Base-by-base conservation (phyloP, 768 basidiomycete species). In the Hericium rajendrae region DNA sequence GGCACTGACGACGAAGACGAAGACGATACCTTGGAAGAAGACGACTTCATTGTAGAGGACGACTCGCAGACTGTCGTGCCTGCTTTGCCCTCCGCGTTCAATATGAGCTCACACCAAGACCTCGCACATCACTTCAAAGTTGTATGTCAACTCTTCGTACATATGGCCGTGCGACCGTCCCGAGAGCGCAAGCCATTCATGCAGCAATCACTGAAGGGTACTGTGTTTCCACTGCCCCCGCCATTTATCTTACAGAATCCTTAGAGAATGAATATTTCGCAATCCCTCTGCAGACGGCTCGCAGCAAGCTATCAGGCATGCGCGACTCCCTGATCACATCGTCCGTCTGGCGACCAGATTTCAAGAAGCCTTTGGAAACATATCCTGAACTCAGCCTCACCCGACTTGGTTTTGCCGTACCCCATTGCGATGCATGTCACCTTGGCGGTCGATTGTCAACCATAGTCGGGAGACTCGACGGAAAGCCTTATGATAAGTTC, bases 141-240 rank as follows among this genome's bases (percentile, higher is more conserved):
- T 40, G 77, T 93, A 48, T 92, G 90, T 62, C 92, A 95, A 66
- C 79, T 93, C 28, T 88, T 93, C 61, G 88, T 93, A 12, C 84
- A 93, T 62, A 72, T 94, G 43, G 86, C 87, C 39, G 83, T 90
- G 32, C 80, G 74, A 37, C 75, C 80, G 5, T 68, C 74, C 16
- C 69, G 67, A 3, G 74, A 83, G 49, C 75, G 89, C 18, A 73
- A 71, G 50, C 63, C 70, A 6, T 85, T 82, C 63, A 81, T 88
- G 79, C 67, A 78, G 59, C 62, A 72, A 20, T 75, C 74, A 53
- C 69, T 83, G 57, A 73, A 77, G 70, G 75, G 86, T 84, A 57
- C 56, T 70, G 66, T 12, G 2, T 15, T 51, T 40, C 48, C 28
- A 16, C 24, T 51, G 1, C 6, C 38, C 32, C 16, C n/a, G 6